Base-by-base conservation (phyloP, 1,139 yeast species). In the Debaryomycetaceae sp. region DNA sequence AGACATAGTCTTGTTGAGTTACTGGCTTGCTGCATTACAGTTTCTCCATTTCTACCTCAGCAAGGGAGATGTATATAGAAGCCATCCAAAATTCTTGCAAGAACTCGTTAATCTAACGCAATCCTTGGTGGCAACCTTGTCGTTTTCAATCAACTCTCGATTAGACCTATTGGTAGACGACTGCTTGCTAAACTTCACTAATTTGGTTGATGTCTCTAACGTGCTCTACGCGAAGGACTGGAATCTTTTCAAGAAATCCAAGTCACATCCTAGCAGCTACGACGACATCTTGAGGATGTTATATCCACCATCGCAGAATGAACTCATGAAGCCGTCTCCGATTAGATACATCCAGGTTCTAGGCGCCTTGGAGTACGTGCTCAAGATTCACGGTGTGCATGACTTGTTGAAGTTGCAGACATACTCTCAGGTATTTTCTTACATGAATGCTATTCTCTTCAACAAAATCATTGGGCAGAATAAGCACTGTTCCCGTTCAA, bases 331-430 rank as follows among this genome's bases (percentile, higher is more conserved):
- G 58, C 97, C 97, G 4, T 87, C 97, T 0, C 99, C 99, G 0
- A 70, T 91, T 43, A 84, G 82, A 54, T 78, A 91, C 45, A 81
- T 91, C 22, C 96, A 95, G 57, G 87, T 91, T 1, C 75, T 93
- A 48, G 95, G 96, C 23, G 97, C 98, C 0, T 74, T 93, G 42
- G 77, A 89, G 45, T 90, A 91, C 59, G 95, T 93, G 4, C 72
- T 91, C 57, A 90, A 87, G 50, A 69, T 91, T 37, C 95, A 88
- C 60, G 81, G 83, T 46, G 87, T 91, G 5, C 93, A 87, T 59
- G 84, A 88, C 9, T 69, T 87, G 27, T 73, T 89, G 24, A 80
- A 81, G 43, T 83, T 85, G 49, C 95, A 90, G 63, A 80, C 95
- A 34, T 73, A 88, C 42, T 80, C 95, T 1, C 84, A 84, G 49